Base-by-base conservation (phyloP, 768 basidiomycete species). In the Tricholoma furcatifolium region DNA sequence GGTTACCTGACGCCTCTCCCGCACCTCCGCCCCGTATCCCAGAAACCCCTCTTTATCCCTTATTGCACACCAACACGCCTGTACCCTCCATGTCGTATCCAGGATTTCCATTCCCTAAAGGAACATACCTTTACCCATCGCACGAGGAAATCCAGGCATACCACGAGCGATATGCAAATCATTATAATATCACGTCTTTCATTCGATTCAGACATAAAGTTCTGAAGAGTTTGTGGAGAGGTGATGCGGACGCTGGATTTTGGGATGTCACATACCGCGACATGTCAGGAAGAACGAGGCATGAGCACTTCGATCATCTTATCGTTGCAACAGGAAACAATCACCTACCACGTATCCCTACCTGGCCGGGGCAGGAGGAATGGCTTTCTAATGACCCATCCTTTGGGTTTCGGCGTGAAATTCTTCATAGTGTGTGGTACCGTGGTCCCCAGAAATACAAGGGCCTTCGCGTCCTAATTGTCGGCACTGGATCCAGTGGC, bases 41-140 rank as follows among this genome's bases (percentile, higher is more conserved):
- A 2, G 74, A 80, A 60, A 80, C 79, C 0, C 78, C 81, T 0
- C 56, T 82, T 6, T 85, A 85, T 55, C 80, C 81, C 4, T 68
- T 65, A 11, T 70, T 85, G 15, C 74, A 64, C 51, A 81, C 78
- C 12, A 84, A 84, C 62, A 80, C 78, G 0, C 80, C 81, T 12
- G 70, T 77, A 3, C 82, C 82, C 2, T 73, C 71, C 8, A 84
- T 84, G 81, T 77, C 82, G 0, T 81, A 76, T 58, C 81, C 81
- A n/a, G 62, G 68, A 7, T 78, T 81, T 62, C 75, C 82, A 0
- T 84, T 78, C 50, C 76, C 73, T 0, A 76, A 75, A 0, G 67
- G 70, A 6, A 82, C 80, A 4, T 74, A 78, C 2, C 68, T 85
- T 5, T 83, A 72, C 60, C 75, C 83, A 1, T 65, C 67, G 2